Evolutionary conservation across 352 stramenopile genomes (phyloP).

Genomic region (Phytopythium mirpurense): DNA sequence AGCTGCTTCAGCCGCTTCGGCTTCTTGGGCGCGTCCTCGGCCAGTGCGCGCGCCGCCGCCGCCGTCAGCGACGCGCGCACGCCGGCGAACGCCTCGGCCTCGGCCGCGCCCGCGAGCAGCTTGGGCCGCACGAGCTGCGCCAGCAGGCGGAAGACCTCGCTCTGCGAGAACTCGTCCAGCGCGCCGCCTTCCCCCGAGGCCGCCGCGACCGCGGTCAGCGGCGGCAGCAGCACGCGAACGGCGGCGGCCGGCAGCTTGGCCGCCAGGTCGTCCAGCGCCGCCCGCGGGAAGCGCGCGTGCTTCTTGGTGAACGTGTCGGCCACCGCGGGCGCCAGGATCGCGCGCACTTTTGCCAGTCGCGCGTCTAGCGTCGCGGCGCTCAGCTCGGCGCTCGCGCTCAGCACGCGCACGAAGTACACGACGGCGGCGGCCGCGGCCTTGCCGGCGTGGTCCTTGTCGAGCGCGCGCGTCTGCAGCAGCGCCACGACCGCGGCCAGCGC

Average conservation of each 20-base stretch:
- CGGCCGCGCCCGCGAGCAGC: slow-evolving; percentile 23
- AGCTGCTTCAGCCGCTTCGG: slow-evolving; percentile 77
- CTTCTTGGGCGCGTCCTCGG: slow-evolving; percentile 24
- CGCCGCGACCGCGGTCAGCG: slow-evolving; percentile 42
- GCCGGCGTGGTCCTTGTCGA: slow-evolving; percentile 60
- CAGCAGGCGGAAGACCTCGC: slow-evolving; percentile 72
- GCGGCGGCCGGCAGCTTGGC: slow-evolving; percentile 43
- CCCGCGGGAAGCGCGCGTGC: slow-evolving; percentile 67
- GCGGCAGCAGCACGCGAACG: slow-evolving; percentile 46
- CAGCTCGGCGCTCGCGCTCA: slow-evolving; percentile 15
- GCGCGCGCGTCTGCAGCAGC: slow-evolving; percentile 35
- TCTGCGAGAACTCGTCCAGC: slow-evolving; percentile 72
- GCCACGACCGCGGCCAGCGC: slow-evolving; percentile 32
- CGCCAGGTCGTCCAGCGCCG: slow-evolving; percentile 64
- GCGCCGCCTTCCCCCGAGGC: slow-evolving; percentile 27
- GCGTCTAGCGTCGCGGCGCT: not conserved
- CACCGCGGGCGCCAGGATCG: slow-evolving; percentile 26
- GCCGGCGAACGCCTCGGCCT: slow-evolving; percentile 26
- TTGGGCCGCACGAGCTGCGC: slow-evolving; percentile 59
- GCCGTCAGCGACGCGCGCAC: slow-evolving; percentile 29
- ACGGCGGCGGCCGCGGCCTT: slow-evolving; percentile 55
- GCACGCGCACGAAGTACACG: slow-evolving; percentile 55
- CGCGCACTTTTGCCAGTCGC: slow-evolving; percentile 9
- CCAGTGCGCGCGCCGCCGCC: slow-evolving; percentile 42
- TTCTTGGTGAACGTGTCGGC: slow-evolving; percentile 79